Conservation (phyloP, 2,329 filamentous ascomycete genomes). For the Davidsoniella eucalypti region DNA sequence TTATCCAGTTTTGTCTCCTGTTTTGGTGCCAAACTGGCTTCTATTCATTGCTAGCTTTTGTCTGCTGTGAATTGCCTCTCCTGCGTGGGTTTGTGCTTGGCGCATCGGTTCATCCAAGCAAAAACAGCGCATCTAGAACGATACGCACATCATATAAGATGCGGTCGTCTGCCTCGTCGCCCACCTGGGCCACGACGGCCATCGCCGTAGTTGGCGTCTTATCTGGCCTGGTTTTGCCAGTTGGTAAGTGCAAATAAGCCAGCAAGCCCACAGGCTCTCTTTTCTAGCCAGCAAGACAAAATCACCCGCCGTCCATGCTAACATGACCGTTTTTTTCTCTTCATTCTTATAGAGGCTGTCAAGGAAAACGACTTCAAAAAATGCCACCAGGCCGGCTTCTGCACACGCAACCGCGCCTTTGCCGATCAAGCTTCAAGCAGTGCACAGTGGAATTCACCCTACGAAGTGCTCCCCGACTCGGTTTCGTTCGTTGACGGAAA, state of each 20-base stretch:
- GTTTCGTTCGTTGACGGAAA: conserved; percentile 64
- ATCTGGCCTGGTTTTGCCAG: conserved; percentile 9
- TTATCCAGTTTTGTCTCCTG: not conserved
- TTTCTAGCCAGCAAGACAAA: not conserved
- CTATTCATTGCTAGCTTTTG: not conserved
- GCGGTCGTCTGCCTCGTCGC: conserved; percentile 8
- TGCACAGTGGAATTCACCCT: conserved; percentile 62
- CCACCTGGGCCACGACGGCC: conserved; percentile 9
- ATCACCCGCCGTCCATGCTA: not conserved
- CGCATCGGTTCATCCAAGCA: not conserved
- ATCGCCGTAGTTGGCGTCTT: conserved; percentile 8
- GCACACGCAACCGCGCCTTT: conserved; percentile 80
- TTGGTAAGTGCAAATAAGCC: conserved; percentile 7
- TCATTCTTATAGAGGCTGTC: conserved; percentile 45
- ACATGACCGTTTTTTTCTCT: conserved; percentile 4
- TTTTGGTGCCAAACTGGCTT: conserved; percentile 1
- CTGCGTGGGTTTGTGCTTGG: not conserved
- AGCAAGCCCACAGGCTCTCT: not conserved
- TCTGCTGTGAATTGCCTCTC: not conserved
- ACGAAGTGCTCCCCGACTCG: conserved; percentile 55
- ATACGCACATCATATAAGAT: not conserved
- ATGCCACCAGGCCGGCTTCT: conserved; percentile 91
- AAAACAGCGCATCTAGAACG: conserved; percentile 3
- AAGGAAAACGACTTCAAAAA: conserved; percentile 98
- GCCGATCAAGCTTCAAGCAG: conserved; percentile 60